phyloP scores from a whole-genome alignment of 768 basidiomycete genomes.

The Clitopilus passeckerianus region DNA sequence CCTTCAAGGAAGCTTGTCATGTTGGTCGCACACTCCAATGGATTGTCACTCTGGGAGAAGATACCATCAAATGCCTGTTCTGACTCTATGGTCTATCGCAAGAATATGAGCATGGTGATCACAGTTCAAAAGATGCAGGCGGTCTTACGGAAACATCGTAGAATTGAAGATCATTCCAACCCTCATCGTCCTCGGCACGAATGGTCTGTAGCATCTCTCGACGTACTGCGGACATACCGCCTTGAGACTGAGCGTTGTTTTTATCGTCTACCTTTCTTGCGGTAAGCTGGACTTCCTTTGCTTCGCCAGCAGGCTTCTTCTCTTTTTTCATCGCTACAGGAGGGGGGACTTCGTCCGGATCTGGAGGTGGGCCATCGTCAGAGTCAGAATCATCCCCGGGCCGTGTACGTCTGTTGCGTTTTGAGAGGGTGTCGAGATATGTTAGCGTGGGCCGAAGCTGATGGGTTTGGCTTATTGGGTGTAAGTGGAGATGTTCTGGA shows the following conservation, averaged over 20 bases:
- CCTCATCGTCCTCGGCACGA: conserved; percentile 72
- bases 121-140: neutral
- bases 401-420: conserved; percentile 43
- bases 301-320: conserved; percentile 51
- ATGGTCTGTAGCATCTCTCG: conserved; percentile 77
- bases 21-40: conserved; percentile 50
- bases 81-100: conserved; percentile 53
- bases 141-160: conserved; percentile 56
- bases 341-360: conserved; percentile 68
- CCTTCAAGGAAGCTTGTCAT: conserved; percentile 53
- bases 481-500: conserved; percentile 67
- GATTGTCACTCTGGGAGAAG: conserved; percentile 51
- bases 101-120: conserved; percentile 1
- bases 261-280: conserved; percentile 69
- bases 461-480: conserved; percentile 74
- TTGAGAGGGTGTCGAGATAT: conserved; percentile 72
- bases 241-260: conserved; percentile 40
- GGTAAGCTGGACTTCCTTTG: conserved; percentile 74
- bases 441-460: conserved; percentile 81
- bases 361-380: conserved; percentile 75
- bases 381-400: conserved; percentile 65
- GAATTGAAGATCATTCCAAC: conserved; percentile 67
- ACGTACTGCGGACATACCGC: conserved; percentile 64
- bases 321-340: conserved; percentile 48
- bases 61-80: conserved; percentile 53